Percentiles rank a stretch among this genome's conserved stretches.
Evolutionary conservation across 495 filamentous ascomycete genomes (phyloP).

Genomic region (Trichoderma virens): DNA sequence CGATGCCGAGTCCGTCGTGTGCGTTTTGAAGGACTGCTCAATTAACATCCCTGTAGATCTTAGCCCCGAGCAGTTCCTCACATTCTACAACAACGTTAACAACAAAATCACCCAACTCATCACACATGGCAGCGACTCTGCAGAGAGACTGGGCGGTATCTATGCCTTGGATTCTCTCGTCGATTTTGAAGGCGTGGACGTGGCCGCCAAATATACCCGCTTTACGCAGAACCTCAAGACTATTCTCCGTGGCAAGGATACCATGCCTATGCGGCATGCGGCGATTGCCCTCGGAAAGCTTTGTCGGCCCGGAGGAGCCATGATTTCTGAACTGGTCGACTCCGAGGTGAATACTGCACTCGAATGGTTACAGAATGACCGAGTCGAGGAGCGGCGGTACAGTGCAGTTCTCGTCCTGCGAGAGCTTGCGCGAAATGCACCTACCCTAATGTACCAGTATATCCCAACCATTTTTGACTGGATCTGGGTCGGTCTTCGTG

Average conservation of each 20-base stretch:
- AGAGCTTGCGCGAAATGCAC: conserved; percentile 83
- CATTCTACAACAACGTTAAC: conserved; percentile 74
- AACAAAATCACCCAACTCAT: conserved; percentile 66
- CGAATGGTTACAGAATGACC: conserved; percentile 93
- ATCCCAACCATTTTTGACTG: conserved; percentile 85
- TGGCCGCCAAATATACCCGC: conserved; percentile 84
- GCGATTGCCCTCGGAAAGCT: conserved; percentile 82
- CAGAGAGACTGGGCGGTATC: conserved; percentile 84
- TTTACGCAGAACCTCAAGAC: conserved; percentile 85
- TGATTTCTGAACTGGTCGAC: conserved; percentile 94
- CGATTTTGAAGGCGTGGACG: conserved; percentile 92
- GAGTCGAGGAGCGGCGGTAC: conserved; percentile 85
- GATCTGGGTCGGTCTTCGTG: conserved; percentile 88
- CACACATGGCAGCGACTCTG: conserved; percentile 73
- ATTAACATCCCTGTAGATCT: conserved; percentile 51
- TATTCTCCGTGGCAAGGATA: conserved; percentile 82
- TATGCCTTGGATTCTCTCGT: conserved; percentile 87
- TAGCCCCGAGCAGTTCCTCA: conserved; percentile 63
- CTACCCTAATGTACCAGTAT: conserved; percentile 87
- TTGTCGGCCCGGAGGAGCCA: conserved; percentile 82
- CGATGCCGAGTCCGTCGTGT: not conserved
- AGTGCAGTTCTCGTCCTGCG: conserved; percentile 83
- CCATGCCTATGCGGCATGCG: conserved; percentile 75
- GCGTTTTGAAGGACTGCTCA: not conserved
- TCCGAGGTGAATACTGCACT: conserved; percentile 90